These are phyloP conservation scores for Tolypocladium capitatum DNA, from an alignment of 2,329 filamentous ascomycete species.

Conservation along the genomic window DNA sequence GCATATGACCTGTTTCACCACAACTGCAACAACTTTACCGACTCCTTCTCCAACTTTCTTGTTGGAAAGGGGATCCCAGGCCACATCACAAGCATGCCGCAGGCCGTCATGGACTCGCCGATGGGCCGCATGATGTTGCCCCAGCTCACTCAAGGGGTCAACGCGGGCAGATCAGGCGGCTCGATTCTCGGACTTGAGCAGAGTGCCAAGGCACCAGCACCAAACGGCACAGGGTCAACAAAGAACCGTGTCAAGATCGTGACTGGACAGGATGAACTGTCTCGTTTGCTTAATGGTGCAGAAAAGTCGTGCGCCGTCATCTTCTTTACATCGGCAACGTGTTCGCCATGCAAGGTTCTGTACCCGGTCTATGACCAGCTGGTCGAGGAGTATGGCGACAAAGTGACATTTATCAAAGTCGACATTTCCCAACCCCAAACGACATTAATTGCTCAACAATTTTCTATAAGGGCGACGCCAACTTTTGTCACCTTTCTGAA, in stretches of 20 bases:
- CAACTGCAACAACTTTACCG: conserved; percentile 97
- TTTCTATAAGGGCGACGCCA: conserved; percentile 62
- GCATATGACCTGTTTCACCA: conserved; percentile 82
- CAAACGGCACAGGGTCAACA: neutral
- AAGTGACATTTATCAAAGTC: conserved; percentile 66
- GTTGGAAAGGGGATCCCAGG: conserved; percentile 78
- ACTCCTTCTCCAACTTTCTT: conserved; percentile 82
- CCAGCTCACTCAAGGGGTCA: conserved; percentile 42
- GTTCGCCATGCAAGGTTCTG: conserved; percentile 68
- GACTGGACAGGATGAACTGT: conserved; percentile 26
- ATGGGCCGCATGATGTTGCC: conserved; percentile 81
- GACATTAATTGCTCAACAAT: conserved; percentile 49
- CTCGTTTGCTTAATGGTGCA: conserved; percentile 37
- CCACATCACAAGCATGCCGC: conserved; percentile 73
- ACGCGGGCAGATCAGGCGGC: conserved; percentile 34
- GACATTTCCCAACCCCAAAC: conserved; percentile 58
- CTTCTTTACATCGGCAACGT: conserved; percentile 87
- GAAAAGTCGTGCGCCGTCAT: conserved; percentile 60
- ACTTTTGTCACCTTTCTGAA: conserved; percentile 79
- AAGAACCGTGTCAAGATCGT: conserved; percentile 42
- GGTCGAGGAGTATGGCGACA: conserved; percentile 56
- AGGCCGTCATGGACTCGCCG: conserved; percentile 72
- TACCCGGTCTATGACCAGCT: conserved; percentile 75
- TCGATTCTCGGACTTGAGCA: conserved; percentile 40
- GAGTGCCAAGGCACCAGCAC: conserved; percentile 13